Percentiles rank a stretch among this genome's conserved stretches.
Conservation (phyloP, 768 basidiomycete genomes). For the Xerocomus spinulosus region DNA sequence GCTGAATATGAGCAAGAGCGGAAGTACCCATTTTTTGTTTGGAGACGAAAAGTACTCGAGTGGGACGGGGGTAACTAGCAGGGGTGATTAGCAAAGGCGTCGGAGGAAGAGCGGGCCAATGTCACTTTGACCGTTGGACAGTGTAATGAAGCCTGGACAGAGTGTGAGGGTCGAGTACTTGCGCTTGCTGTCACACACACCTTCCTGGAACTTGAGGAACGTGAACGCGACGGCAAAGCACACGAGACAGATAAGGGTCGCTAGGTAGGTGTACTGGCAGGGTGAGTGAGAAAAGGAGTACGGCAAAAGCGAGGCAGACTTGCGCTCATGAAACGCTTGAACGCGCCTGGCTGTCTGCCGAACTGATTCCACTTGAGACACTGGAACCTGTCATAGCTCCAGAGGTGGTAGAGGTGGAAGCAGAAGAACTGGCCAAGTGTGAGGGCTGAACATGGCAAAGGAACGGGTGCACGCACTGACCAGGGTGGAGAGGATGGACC, state of each 20-base stretch:
- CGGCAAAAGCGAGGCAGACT: slow-evolving; percentile 22
- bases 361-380: slow-evolving; percentile 66
- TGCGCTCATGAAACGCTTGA: slow-evolving; percentile 89
- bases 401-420: slow-evolving; percentile 72
- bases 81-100: slow-evolving; percentile 5
- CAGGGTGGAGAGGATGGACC: slow-evolving; percentile 64
- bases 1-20: slow-evolving; percentile 67
- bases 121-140: slow-evolving; percentile 12
- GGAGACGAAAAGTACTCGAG: slow-evolving; percentile 43
- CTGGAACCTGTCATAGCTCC: slow-evolving; percentile 72
- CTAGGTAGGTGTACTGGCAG: slow-evolving; percentile 75
- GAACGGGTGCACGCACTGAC: slow-evolving; percentile 38
- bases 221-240: slow-evolving; percentile 61
- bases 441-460: not conserved
- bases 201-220: slow-evolving; percentile 68
- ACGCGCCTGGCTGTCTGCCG: slow-evolving; percentile 75
- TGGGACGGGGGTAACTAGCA: slow-evolving; percentile 54
- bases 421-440: slow-evolving; percentile 48
- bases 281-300: slow-evolving; percentile 12
- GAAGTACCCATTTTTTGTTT: slow-evolving; percentile 55
- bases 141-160: slow-evolving; percentile 13
- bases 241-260: slow-evolving; percentile 60
- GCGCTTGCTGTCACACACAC: slow-evolving; percentile 31
- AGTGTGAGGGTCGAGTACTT: not conserved
- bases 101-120: not conserved